Evolutionary conservation across 169 alveolate genomes (phyloP), one percentile per base, ranked within the genome.

Genomic region (Plasmodium gonderi): DNA sequence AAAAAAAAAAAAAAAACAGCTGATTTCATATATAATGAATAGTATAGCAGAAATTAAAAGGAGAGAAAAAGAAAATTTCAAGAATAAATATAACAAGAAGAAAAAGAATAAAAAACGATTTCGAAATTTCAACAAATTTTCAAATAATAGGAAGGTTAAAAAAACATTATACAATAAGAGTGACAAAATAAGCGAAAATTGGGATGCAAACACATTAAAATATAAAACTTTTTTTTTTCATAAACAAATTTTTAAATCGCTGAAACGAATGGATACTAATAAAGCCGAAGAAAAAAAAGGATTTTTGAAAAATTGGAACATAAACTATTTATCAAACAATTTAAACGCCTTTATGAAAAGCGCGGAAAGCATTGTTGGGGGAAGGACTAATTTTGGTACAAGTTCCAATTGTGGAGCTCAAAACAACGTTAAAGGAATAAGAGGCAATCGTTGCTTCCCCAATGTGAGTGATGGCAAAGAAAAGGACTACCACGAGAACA

Each of bases 231-330:
- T 79, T 51, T 80, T 82, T 69, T 33, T 44, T 33, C 80, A 69
- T 17, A 17, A 26, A 29, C 36, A 72, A 29, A 20, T 69, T 42
- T 31, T 33, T 0, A 82, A 82, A 69, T 82, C 76, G 14, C 38
- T 82, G 38, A 49, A 47, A 47, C 60, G 31, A 45, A 83, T 83
- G 92, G 92, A 83, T n/a, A 83, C 75, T 23, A 77, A 77, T 47
- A 83, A 36, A 74, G 92, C 60, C 26, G 79, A n/a, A 11, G 42
- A 83, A 69, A 83, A 51, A 83, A 83, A 51, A 83, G 31, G 47
- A 9, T 83, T 83, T 72, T 72, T 83, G 77, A 83, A 68, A 83
- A 83, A 83, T 74, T 83, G 92, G 92, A 83, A 83, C 65, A 83
- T 83, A 8, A 83, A 72, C 42, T 83, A 83, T 72, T 83, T 83